Conservation (phyloP, 768 basidiomycete genomes). For the Lactifluus rugatus region DNA sequence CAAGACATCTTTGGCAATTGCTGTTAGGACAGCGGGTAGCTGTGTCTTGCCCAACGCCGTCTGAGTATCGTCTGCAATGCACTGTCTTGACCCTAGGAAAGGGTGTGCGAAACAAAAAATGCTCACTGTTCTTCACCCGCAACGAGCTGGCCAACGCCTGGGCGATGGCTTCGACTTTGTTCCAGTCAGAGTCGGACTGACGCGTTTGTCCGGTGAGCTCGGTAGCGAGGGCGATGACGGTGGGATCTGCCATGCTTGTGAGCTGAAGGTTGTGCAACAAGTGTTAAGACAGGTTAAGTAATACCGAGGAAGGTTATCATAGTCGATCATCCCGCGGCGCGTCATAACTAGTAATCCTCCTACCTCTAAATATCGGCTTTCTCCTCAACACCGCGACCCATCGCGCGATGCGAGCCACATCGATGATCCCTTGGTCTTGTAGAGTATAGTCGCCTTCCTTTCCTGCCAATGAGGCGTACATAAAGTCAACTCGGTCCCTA, state of each 20-base stretch:
- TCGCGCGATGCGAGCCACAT: too few relatives aligned
- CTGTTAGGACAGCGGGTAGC: constrained; percentile 55
- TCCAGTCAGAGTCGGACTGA: constrained; percentile 16
- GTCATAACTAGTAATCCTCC: too few relatives aligned
- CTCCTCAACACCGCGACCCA: too few relatives aligned
- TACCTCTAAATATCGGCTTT: too few relatives aligned
- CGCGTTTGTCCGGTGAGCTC: constrained; percentile 12
- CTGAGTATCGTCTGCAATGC: constrained; percentile 53
- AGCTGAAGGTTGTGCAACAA: too few relatives aligned
- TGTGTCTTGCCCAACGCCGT: constrained; percentile 53
- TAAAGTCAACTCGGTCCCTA: background rate
- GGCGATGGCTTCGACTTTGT: constrained; percentile 9
- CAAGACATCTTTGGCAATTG: constrained; percentile 49
- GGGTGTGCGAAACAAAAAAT: background rate
- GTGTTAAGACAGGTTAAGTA: too few relatives aligned
- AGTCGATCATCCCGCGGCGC: too few relatives aligned
- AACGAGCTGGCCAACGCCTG: constrained; percentile 15
- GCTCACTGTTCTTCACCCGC: constrained; percentile 13
- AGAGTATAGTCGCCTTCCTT: too few relatives aligned
- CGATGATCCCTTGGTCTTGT: too few relatives aligned
- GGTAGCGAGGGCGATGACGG: constrained; percentile 8
- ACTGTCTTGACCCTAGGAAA: background rate
- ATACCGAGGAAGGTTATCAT: too few relatives aligned
- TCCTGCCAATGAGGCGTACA: too few relatives aligned
- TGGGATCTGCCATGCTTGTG: constrained; percentile 12